Base-by-base conservation (phyloP, 495 filamentous ascomycete species). In the Aspergillus sclerotiicarbonarius region DNA sequence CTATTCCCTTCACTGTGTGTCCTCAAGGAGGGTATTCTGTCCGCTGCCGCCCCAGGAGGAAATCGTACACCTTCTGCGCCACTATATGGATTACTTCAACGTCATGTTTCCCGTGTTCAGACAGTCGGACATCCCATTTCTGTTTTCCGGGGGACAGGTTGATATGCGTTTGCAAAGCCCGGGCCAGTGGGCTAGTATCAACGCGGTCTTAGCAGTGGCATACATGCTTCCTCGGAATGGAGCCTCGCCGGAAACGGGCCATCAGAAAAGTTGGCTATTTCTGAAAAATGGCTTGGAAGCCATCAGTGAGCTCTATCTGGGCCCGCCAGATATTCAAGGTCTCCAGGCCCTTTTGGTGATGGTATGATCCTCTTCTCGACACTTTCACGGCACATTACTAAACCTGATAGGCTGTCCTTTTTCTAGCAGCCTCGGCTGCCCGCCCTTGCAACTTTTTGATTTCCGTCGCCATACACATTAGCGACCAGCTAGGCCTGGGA, bases 31-130 rank as follows among this genome's bases (percentile, higher is more conserved):
- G 30, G 46, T 25, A 6, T 64, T 61, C 33, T 58, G 46, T 41
- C 58, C 62, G 15, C 51, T 64, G 2, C 62, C 62, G 0, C 33
- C 58, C 13, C 54, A 53, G 39, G 59, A 62, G 33, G 63, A 60
- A n/a, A 33, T 37, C 15, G 15, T 53, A 5, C 54, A 53, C 3
- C 51, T 65, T 1, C 30, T 65, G 0, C 51, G 60, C 8, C 39
- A 60, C 45, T 65, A 62, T 25, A 21, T 65, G 35, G 43, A 60
- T 19, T 46, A 57, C 8, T 62, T 65, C 50, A 62, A 65, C 31
- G 20, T 35, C 6, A 15, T 62, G 13, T 58, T 57, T 18, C 63
- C 63, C 16, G 13, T 65, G 7, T 65, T 46, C 25, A 50, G 59
- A 37, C 54, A 45, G 7, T 56, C 56, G 4, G 55, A 59, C 10